Conservation (phyloP, 176 grass and related monocot genomes). For the Calamus simplicifolius region DNA sequence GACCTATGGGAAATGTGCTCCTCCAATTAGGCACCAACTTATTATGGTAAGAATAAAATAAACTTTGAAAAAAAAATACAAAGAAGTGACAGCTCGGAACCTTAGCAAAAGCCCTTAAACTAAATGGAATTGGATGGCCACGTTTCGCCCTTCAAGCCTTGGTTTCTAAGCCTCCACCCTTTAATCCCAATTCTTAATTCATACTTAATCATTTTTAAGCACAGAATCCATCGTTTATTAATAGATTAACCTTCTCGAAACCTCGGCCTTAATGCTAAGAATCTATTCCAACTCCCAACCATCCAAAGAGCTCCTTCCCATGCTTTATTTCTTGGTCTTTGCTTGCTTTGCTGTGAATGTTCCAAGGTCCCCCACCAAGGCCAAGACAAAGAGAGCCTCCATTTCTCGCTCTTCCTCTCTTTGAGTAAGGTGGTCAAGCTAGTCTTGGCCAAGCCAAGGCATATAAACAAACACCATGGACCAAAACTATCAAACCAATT, state of each 20-base stretch:
- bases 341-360: background rate
- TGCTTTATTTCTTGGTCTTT: background rate
- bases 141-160: too few species aligned
- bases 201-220: background rate
- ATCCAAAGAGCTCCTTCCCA: background rate
- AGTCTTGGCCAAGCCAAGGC: background rate
- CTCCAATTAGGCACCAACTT: too few species aligned
- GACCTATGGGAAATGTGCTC: too few species aligned
- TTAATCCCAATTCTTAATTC: background rate
- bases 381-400: too few species aligned
- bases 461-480: background rate
- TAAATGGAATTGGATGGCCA: too few species aligned
- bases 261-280: background rate
- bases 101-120: too few species aligned
- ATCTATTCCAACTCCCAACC: background rate
- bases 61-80: too few species aligned
- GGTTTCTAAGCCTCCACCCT: too few species aligned
- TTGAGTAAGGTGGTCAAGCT: background rate
- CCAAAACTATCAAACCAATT: background rate
- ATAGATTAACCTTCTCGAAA: background rate
- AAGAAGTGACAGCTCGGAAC: too few species aligned
- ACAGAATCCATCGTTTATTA: background rate
- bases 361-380: conserved; percentile 2
- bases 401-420: background rate
- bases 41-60: too few species aligned